Base-by-base conservation (phyloP, 1,139 yeast genomes). In the Saccharomyces hybrid region DNA sequence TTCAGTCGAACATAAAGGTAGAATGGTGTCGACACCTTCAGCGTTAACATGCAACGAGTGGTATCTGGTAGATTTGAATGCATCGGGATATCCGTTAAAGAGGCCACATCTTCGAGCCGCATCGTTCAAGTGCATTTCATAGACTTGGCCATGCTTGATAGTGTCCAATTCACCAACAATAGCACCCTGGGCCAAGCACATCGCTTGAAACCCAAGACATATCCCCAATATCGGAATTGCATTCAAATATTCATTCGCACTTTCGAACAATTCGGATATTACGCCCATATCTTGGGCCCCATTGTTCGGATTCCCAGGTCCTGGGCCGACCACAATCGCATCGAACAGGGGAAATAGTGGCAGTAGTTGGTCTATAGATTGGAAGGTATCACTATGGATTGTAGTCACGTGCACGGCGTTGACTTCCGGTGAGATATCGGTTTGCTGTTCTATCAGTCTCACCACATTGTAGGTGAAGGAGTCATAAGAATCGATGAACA, bases 401-500 rank as follows among this genome's bases (percentile, higher is more conserved):
- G 88, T 84, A 38, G 79, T 72, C 11, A 89, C 93, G 38, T 75
- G 70, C 42, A 80, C 78, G 0, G 75, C 77, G 0, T 86, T 78
- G 11, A 81, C 75, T n/a, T 56, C 56, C 14, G 49, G 51, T 26
- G 56, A 49, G 28, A 38, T 49, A 13, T 49, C 49, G 13, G 52
- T 47, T 41, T 66, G 70, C 16, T 71, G 69, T 59, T 78, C 80
- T n/a, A 93, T 70, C 38, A 91, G 76, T 55, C 80, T 78, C 38
- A 82, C 80, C 54, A 93, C 79, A 67, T 93, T 93, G 72, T 82
- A 87, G 3, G 97, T 86, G 75, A 91, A 93, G 9, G 98, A 91
- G 70, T 93, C 99, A 66, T 93, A 91, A 5, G 97, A 90, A 70
- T 93, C 99, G 23, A 93, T 81, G 57, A 93, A 80, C 20, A 93